Evolutionary conservation across 148 eudicot species (phyloP), one percentile per base, ranked within the genome.

Genomic region (Bassia scoparia): DNA sequence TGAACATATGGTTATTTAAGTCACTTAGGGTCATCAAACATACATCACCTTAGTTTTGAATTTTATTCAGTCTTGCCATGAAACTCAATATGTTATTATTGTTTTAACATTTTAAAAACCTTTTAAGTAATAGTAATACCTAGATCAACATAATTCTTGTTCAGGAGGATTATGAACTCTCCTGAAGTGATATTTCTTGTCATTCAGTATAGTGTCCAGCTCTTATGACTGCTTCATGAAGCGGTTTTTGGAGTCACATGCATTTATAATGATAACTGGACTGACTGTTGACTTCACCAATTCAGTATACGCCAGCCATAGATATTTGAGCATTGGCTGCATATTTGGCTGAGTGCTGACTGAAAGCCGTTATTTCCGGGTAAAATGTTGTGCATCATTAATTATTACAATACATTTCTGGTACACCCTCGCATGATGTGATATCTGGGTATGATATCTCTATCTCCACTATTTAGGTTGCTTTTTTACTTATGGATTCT

Each of bases 281-380:
- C 78, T 79, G 61, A 76, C 68, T 55, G 21, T 54, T 69, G 58
- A 16, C 30, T 46, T 54, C 60, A 60, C 17, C 64, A 44, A 73
- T 90, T 89, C 90, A 93, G 98, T 93, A 93, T 81, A 91, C 97
- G 27, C 93, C 95, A 10, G 98, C 98, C 34, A 89, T 94, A 78
- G 98, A 94, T 84, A 81, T 94, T 75, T 94, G 98, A 87, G 98
- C 79, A 83, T 91, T 63, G 98, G 98, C 66, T 94, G 98, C 86
- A 94, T 94, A 63, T 94, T 91, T 81, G 98, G 93, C 1, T 97
- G 91, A 83, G 95, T 94, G 21, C 75, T 94, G 75, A 85, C 86
- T 0, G 97, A 54, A 88, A 86, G 81, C 98, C 97, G 69, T 77
- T 94, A 69, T 94, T 94, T 77, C 98, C 97, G 34, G 96, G 97